These are phyloP conservation scores for Ascosphaera pollenicola DNA, from an alignment of 2,329 filamentous ascomycete species.

Conservation along the genomic window DNA sequence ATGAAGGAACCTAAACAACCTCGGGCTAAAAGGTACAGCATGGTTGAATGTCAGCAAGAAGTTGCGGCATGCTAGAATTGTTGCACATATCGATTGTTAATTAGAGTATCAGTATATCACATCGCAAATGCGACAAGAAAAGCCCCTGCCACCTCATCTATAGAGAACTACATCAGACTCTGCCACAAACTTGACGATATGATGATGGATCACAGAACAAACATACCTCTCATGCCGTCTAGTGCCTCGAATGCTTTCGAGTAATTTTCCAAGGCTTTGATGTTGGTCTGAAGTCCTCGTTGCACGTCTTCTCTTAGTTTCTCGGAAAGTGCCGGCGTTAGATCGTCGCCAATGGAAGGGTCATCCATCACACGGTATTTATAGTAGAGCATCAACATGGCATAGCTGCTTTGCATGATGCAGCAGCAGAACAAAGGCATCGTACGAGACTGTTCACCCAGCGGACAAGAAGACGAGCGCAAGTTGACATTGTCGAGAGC, in stretches of 20 bases:
- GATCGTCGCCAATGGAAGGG: conserved; percentile 7
- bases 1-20: too few relatives aligned
- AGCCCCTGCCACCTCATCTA: conserved; percentile 22
- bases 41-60: too few relatives aligned
- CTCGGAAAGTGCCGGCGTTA: conserved; percentile 8
- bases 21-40: too few relatives aligned
- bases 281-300: conserved; percentile 17
- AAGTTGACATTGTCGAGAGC: too few relatives aligned
- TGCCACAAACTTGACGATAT: background rate
- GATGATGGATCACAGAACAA: too few relatives aligned
- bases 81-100: too few relatives aligned
- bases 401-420: conserved; percentile 25
- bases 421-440: conserved; percentile 27
- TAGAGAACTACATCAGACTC: background rate
- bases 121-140: conserved; percentile 17
- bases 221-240: conserved; percentile 21
- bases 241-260: conserved; percentile 21
- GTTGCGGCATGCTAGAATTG: too few relatives aligned
- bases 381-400: conserved; percentile 24
- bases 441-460: conserved; percentile 19
- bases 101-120: background rate
- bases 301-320: conserved; percentile 15
- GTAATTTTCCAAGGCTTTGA: conserved; percentile 17
- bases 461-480: too few relatives aligned
- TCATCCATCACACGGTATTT: conserved; percentile 18